Base-by-base conservation (phyloP, 352 stramenopile species). In the Phytopythium litorale region DNA sequence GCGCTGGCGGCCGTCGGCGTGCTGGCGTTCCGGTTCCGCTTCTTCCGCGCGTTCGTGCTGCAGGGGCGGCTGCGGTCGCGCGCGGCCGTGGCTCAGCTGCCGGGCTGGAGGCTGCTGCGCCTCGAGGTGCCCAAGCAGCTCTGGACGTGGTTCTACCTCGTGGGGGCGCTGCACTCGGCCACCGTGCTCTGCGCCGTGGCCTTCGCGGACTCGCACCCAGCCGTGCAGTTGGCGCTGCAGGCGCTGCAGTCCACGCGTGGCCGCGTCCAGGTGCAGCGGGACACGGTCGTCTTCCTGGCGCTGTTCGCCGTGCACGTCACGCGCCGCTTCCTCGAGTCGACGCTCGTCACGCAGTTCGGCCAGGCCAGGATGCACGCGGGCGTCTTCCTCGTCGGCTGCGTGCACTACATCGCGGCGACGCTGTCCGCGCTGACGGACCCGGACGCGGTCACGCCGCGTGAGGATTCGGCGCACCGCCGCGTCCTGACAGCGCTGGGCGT, bases 121-220 rank as follows among this genome's bases (percentile, higher is more conserved):
- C 35, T 86, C 48, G 76, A 86, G 46, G 65, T 72, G 15, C 58
- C 66, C 19, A 92, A 92, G 63, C 75, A 74, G 42, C 75, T 67
- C 33, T 92, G 78, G 79, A 90, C 77, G 62, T 86, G 76, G 74
- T 92, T 92, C 63, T 92, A 92, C 61, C 63, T 89, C 16, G 59
- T 77, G 8, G 83, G 81, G 51, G 70, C 78, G 2, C 6, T 83
- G 25, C 76, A 85, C 56, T 89, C 82, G 60, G 50, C 54, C n/a
- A 40, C 66, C 2, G 58, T 82, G 16, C 35, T 83, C 48, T n/a
- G 62, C 23, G 49, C 78, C 43, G 43, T 75, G 38, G 18, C 68
- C 7, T 45, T 76, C 15, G 78, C 64, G 32, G 64, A 76, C 23
- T 61, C 80, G 8, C 71, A 68, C 2, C 30, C 58, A 43, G 42